Evolutionary conservation across 2,329 filamentous ascomycete genomes (phyloP).

Genomic region (Cytospora leucostoma): DNA sequence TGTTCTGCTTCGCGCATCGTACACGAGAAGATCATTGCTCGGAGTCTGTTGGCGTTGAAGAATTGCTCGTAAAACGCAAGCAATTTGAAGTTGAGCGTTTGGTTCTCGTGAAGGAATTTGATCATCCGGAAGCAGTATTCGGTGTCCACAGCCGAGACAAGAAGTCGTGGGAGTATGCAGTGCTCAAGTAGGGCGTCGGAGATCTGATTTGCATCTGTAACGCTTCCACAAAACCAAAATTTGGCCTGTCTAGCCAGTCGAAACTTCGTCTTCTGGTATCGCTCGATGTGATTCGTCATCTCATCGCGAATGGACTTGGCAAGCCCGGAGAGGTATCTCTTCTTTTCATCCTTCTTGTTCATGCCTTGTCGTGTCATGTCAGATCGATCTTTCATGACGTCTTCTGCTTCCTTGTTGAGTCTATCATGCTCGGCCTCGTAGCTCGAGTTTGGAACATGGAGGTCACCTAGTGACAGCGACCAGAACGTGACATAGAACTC

Average conservation of each 20-base stretch:
- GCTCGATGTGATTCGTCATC: slow-evolving; percentile 67
- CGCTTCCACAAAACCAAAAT: slow-evolving; percentile 72
- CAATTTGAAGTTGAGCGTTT: slow-evolving; percentile 83
- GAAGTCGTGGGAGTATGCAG: slow-evolving; percentile 85
- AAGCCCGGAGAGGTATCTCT: slow-evolving; percentile 68
- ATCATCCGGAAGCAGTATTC: slow-evolving; percentile 87
- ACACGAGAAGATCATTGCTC: slow-evolving; percentile 82
- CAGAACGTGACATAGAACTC: slow-evolving; percentile 91
- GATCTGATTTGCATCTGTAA: slow-evolving; percentile 64
- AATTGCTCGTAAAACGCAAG: slow-evolving; percentile 81
- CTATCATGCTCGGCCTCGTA: slow-evolving; percentile 77
- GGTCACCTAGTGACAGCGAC: slow-evolving; percentile 81
- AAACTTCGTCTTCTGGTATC: slow-evolving; percentile 66
- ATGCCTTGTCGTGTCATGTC: slow-evolving; percentile 70
- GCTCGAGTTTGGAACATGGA: slow-evolving; percentile 72
- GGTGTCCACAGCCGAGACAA: slow-evolving; percentile 82
- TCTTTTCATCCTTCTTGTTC: slow-evolving; percentile 68
- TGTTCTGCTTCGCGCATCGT: slow-evolving; percentile 91
- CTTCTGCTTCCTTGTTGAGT: slow-evolving; percentile 65
- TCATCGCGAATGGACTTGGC: slow-evolving; percentile 73
- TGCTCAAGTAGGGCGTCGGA: slow-evolving; percentile 82
- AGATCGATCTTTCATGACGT: slow-evolving; percentile 69
- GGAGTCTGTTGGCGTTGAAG: slow-evolving; percentile 79
- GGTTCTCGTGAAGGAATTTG: slow-evolving; percentile 81
- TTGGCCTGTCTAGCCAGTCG: slow-evolving; percentile 75